Conservation (phyloP, 2,329 filamentous ascomycete genomes). For the Dothideomycetes sp. region DNA sequence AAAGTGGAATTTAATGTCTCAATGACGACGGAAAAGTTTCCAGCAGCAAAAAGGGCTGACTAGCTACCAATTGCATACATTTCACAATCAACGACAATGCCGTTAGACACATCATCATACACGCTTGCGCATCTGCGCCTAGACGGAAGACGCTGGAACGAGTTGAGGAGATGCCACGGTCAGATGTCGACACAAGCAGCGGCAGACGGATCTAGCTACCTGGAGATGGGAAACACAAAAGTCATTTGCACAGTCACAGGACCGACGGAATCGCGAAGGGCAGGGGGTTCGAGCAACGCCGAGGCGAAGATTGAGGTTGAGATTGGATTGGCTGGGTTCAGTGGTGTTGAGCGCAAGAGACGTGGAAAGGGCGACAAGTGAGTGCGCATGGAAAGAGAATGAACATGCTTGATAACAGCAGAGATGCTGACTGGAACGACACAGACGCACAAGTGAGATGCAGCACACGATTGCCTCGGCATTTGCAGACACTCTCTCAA, state of each 20-base stretch:
- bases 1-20: no score
- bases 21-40: constrained; percentile 5
- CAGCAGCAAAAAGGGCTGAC: constrained; percentile 1
- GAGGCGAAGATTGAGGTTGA: constrained; percentile 68
- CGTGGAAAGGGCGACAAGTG: constrained; percentile 70
- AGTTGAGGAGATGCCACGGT: constrained; percentile 77
- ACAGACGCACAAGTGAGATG: constrained; percentile 70
- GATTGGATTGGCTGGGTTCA: constrained; percentile 80
- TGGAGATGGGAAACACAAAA: constrained; percentile 96
- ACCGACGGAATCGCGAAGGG: constrained; percentile 59
- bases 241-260: constrained; percentile 88
- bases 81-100: constrained; percentile 55
- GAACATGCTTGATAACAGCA: not conserved
- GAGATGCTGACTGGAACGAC: not conserved
- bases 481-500: constrained; percentile 69
- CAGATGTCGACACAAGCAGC: constrained; percentile 88
- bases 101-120: constrained; percentile 90
- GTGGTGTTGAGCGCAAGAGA: constrained; percentile 74
- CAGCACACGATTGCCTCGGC: constrained; percentile 69
- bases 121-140: constrained; percentile 62
- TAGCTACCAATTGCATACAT: constrained; percentile 1
- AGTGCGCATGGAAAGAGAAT: constrained; percentile 24
- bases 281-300: constrained; percentile 35
- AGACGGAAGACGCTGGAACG: constrained; percentile 87
- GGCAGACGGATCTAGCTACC: constrained; percentile 84